A percentile compares a stretch with the other conserved stretches of the same genome.
Conservation (phyloP, 2,329 filamentous ascomycete genomes). For the Magnaporthiopsis rhizophila region DNA sequence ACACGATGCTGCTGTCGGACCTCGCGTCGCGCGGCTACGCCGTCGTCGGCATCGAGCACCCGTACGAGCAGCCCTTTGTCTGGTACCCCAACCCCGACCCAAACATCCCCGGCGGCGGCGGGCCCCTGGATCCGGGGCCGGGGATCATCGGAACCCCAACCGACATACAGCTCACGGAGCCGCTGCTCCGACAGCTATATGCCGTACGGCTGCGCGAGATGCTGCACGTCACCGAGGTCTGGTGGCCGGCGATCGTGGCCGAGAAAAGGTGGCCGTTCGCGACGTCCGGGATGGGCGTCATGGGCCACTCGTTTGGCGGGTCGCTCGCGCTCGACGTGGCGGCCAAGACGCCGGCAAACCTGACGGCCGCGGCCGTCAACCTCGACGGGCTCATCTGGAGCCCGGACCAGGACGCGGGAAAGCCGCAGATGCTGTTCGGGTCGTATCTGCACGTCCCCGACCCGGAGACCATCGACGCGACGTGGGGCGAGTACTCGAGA, state of each 20-base stretch:
- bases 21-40: conserved; percentile 9
- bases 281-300: conserved; percentile 7
- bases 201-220: conserved; percentile 9
- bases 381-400: conserved; percentile 4
- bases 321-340: conserved; percentile 5
- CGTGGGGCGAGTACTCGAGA: conserved; percentile 15
- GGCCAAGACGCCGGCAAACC: not conserved
- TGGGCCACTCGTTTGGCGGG: conserved; percentile 11
- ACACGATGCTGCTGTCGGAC: conserved; percentile 10
- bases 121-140: not conserved
- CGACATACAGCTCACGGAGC: not conserved
- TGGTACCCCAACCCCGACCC: conserved; percentile 8
- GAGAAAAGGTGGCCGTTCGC: conserved; percentile 4
- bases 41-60: conserved; percentile 9
- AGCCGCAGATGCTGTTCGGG: conserved; percentile 8
- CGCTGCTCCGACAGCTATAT: not conserved
- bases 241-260: conserved; percentile 7
- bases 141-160: not conserved
- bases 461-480: conserved; percentile 6
- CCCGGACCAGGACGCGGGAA: not conserved
- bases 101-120: conserved; percentile 3
- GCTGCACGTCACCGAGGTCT: conserved; percentile 7
- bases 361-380: conserved; percentile 7
- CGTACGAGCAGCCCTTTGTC: conserved; percentile 10
- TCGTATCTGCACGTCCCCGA: not conserved